Evolutionary conservation across 2,329 filamentous ascomycete species (phyloP).

Genomic region (Aspergillus calidoustus): DNA sequence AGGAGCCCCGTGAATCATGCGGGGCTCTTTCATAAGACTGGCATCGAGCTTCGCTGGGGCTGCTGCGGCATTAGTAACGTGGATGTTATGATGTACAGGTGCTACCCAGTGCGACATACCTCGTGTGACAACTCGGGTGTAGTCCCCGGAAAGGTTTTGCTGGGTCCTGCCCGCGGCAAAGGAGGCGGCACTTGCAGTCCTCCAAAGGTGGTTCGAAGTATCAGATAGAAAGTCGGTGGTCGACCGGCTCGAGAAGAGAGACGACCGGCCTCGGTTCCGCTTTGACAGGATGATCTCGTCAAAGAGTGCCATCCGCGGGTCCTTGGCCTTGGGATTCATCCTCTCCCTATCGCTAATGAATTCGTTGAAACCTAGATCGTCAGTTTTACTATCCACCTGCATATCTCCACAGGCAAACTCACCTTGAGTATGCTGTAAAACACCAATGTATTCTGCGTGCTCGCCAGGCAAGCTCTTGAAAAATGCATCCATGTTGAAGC

Average conservation of each 20-base stretch:
- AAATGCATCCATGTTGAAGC: slow-evolving; percentile 70
- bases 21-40: slow-evolving; percentile 86
- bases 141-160: slow-evolving; percentile 53
- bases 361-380: slow-evolving; percentile 59
- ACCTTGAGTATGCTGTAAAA: slow-evolving; percentile 69
- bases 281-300: slow-evolving; percentile 69
- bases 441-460: slow-evolving; percentile 66
- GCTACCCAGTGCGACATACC: slow-evolving; percentile 41
- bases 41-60: slow-evolving; percentile 84
- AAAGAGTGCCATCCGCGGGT: slow-evolving; percentile 64
- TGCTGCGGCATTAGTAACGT: slow-evolving; percentile 56
- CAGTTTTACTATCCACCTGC: not conserved
- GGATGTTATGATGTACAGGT: not conserved
- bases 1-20: slow-evolving; percentile 87
- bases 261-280: slow-evolving; percentile 63
- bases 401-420: slow-evolving; percentile 18
- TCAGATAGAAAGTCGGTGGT: slow-evolving; percentile 64
- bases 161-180: slow-evolving; percentile 57
- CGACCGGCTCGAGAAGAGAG: slow-evolving; percentile 57
- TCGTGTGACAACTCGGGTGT: slow-evolving; percentile 55
- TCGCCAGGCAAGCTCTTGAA: slow-evolving; percentile 67
- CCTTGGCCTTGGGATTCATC: slow-evolving; percentile 54
- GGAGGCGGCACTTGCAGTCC: slow-evolving; percentile 62
- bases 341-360: slow-evolving; percentile 68
- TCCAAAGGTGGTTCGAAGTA: slow-evolving; percentile 67